Evolutionary conservation across 441 rosid genomes (phyloP), one percentile per base, ranked within the genome.

Genomic region (Brassica balearica): DNA sequence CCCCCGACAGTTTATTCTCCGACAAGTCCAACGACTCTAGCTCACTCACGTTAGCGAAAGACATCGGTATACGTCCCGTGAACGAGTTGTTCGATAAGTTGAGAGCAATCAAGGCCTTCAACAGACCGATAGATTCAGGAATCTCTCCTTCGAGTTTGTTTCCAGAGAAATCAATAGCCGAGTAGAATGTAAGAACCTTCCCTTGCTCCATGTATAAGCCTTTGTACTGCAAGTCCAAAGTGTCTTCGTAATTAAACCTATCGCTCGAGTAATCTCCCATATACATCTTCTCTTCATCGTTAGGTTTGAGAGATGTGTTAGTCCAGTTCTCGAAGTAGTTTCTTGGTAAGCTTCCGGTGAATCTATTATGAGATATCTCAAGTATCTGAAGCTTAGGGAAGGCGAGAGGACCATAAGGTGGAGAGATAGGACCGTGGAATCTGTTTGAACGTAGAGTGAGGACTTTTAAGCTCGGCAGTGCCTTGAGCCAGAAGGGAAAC

Each of bases 301-400:
- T 2, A n/a, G 4, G 8, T 27, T 22, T 75, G 81, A 78, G 6
- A 0, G 70, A 63, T 53, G 73, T 60, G 0, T 58, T 64, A 8
- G 46, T 70, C 88, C 82, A 83, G 0, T 63, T 81, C 2, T 0
- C 0, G 3, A 91, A 78, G 76, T 72, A 69, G 2, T 4, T 2
- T 1, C 10, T 0, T 46, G 72, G 5, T 3, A 80, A 56, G 5
- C 19, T 64, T 61, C 73, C 80, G 0, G 11, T 55, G 10, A 74
- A 62, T 0, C 23, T 27, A 34, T 80, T 80, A 17, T 63, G 2
- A 0, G 86, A 85, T 69, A 91, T 19, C 20, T 93, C 97, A 0
- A 93, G 76, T 43, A 93, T 87, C 10, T 82, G 91, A 69, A 90
- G 95, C 85, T 1, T 62, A 1, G 75, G 73, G 90, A 91, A 90